These are phyloP conservation scores for Tetradesmus lagerheimii DNA, from an alignment of 139 green algal species.

Conservation along the genomic window DNA sequence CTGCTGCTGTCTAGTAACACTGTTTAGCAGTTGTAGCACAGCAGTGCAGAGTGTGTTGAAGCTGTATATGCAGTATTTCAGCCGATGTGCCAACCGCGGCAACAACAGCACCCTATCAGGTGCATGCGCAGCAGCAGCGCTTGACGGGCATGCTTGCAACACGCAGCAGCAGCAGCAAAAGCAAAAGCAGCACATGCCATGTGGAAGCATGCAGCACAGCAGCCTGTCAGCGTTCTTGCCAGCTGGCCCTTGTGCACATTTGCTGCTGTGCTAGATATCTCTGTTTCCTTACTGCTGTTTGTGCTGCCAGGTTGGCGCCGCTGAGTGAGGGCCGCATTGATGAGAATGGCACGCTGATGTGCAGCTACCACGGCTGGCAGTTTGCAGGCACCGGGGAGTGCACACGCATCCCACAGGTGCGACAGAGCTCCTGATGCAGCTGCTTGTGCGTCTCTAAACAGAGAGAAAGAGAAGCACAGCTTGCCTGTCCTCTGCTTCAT, in stretches of 20 bases:
- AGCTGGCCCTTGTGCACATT: not conserved
- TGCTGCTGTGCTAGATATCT: not conserved
- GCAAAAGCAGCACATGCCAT: too few species aligned
- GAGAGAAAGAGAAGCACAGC: too few species aligned
- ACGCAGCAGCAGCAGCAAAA: not conserved
- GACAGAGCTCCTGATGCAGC: not conserved
- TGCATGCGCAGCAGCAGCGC: not conserved
- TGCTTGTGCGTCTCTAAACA: too few species aligned
- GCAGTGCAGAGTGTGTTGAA: not conserved
- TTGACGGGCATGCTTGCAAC: too few species aligned
- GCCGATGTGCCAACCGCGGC: too few species aligned
- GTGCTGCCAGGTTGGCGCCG: constrained; percentile 65
- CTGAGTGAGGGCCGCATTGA: constrained; percentile 75
- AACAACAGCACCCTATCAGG: too few species aligned
- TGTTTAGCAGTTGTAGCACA: not conserved
- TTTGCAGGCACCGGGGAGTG: constrained; percentile 61
- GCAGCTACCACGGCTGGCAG: constrained; percentile 58
- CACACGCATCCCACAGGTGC: constrained; percentile 65
- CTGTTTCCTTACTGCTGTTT: constrained; percentile 23
- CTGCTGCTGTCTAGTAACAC: too few species aligned
- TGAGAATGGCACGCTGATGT: constrained; percentile 67
- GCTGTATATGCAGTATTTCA: not conserved
- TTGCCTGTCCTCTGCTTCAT: not conserved
- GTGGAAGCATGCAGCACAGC: not conserved
- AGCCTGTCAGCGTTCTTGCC: not conserved